Evolutionary conservation across 371 early-diverging fungal genomes (phyloP).

Genomic region (Lichtheimia ornata): DNA sequence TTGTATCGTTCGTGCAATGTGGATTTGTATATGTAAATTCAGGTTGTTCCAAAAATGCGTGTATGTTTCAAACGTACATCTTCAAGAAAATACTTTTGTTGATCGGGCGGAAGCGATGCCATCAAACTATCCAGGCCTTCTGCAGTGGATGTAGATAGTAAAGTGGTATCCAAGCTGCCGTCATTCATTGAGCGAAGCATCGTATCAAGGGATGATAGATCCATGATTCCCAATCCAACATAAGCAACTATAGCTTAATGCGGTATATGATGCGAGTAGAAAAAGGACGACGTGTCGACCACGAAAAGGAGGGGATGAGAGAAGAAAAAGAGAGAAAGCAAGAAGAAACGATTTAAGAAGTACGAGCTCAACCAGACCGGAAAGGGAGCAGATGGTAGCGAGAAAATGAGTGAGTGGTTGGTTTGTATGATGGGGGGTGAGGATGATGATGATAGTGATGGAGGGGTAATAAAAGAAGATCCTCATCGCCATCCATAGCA

Average conservation of each 20-base stretch:
- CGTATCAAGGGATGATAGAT: slow-evolving; percentile 4
- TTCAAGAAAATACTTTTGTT: slow-evolving; percentile 6
- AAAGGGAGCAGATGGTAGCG: background rate
- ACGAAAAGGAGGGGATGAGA: background rate
- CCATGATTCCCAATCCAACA: slow-evolving; percentile 2
- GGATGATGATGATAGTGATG: background rate
- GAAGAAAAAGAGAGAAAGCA: slow-evolving; percentile 7
- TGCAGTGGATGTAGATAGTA: background rate
- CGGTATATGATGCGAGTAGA: too few relatives aligned
- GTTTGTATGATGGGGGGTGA: background rate
- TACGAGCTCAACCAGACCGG: slow-evolving; percentile 3
- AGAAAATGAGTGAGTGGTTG: background rate
- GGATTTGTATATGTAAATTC: too few relatives aligned
- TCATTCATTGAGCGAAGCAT: background rate
- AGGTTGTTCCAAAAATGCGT: too few relatives aligned
- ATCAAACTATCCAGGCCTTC: background rate
- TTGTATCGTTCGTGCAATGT: too few relatives aligned
- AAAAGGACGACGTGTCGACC: too few relatives aligned
- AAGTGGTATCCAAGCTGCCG: background rate
- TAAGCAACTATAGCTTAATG: background rate
- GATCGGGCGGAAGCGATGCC: too few relatives aligned
- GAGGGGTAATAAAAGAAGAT: background rate
- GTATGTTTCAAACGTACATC: slow-evolving; percentile 10
- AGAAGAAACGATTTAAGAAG: slow-evolving; percentile 2
- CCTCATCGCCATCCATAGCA: slow-evolving; percentile 7